A percentile compares a stretch with the other conserved stretches of the same genome.
Conservation (phyloP, 1,139 yeast species). For the Spathaspora sp. region DNA sequence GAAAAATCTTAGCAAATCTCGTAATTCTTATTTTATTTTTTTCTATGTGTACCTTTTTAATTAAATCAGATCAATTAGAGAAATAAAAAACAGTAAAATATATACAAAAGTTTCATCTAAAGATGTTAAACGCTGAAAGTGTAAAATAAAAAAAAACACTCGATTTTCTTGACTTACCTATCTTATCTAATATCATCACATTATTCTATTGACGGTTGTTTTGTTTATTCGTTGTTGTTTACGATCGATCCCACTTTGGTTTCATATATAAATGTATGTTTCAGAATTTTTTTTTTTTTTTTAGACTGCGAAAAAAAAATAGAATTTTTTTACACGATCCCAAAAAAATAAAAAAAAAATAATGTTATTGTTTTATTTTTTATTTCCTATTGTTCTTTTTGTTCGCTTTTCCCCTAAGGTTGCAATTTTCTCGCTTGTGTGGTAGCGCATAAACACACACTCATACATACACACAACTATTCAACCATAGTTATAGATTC, state of each 20-base stretch:
- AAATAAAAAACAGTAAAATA: too few relatives aligned
- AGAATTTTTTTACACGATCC: neutral
- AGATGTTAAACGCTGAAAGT: too few relatives aligned
- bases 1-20: too few relatives aligned
- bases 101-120: too few relatives aligned
- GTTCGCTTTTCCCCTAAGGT: neutral
- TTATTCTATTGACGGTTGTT: neutral
- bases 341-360: neutral
- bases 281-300: too few relatives aligned
- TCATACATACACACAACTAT: neutral
- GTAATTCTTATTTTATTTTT: too few relatives aligned
- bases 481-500: conserved; percentile 17
- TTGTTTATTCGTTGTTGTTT: neutral
- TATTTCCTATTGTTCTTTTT: neutral
- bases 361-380: neutral
- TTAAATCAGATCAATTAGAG: too few relatives aligned
- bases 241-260: neutral
- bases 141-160: too few relatives aligned
- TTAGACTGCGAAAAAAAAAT: conserved; percentile 2
- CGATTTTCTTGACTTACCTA: too few relatives aligned
- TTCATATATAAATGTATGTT: neutral
- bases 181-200: too few relatives aligned
- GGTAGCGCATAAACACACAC: neutral
- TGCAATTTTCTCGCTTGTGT: neutral
- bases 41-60: too few relatives aligned